A percentile compares a stretch with the other conserved stretches of the same genome.
These are phyloP conservation scores for Penicillium paradoxum DNA, from an alignment of 495 filamentous ascomycete species.

Conservation along the genomic window DNA sequence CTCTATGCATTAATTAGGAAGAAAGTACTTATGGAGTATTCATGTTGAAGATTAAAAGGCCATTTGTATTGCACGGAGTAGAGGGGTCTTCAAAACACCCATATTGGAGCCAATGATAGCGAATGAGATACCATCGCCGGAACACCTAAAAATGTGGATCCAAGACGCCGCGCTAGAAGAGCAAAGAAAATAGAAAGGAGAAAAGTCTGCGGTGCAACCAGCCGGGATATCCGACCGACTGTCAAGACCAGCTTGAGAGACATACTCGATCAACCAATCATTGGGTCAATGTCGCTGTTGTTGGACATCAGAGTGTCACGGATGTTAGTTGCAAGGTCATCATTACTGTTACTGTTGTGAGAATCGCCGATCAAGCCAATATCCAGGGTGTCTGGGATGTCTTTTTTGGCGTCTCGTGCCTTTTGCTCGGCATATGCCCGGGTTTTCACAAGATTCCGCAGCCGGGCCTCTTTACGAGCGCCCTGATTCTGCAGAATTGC, in stretches of 20 bases:
- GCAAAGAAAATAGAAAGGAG: neutral
- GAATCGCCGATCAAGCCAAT: conserved; percentile 57
- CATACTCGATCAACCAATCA: conserved; percentile 52
- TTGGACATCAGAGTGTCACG: conserved; percentile 43
- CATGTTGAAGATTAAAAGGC: too few species aligned
- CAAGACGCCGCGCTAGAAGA: conserved; percentile 18
- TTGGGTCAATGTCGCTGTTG: conserved; percentile 51
- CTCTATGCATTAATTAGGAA: too few species aligned
- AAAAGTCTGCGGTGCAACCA: neutral
- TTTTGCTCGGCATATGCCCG: conserved; percentile 81
- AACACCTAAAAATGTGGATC: conserved; percentile 2
- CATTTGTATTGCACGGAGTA: too few species aligned
- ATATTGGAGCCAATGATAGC: neutral
- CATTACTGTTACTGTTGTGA: conserved; percentile 30
- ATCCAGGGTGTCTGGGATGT: conserved; percentile 67
- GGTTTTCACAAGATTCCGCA: conserved; percentile 71
- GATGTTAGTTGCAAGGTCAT: conserved; percentile 19
- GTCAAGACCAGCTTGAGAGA: neutral
- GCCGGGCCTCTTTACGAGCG: conserved; percentile 69
- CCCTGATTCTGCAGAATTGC: conserved; percentile 72
- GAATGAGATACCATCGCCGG: neutral
- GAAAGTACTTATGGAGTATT: too few species aligned
- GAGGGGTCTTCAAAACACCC: neutral
- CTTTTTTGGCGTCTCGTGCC: conserved; percentile 65
- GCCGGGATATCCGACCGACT: neutral